Percentiles rank a stretch among this genome's conserved stretches.
Evolutionary conservation across 306 rosid genomes (phyloP).

Genomic region (Mucuna pruriens): DNA sequence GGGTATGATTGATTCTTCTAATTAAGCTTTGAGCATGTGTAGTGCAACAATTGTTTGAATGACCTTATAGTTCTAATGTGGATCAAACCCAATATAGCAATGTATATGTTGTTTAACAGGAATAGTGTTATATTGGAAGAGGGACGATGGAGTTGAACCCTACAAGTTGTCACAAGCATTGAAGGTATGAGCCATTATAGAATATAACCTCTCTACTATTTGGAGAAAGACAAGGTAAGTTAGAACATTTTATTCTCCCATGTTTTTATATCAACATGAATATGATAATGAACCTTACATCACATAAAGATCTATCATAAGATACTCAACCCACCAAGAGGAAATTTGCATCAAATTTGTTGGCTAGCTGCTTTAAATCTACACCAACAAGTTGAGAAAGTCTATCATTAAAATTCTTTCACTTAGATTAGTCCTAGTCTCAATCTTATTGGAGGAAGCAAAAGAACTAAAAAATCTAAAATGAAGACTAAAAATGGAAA

Average conservation of each 20-base stretch:
- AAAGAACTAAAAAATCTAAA: conserved; percentile 35
- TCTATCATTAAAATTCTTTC: not conserved
- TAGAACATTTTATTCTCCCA: not conserved
- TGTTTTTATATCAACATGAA: conserved; percentile 10
- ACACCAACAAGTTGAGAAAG: conserved; percentile 18
- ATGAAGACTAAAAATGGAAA: conserved; percentile 41
- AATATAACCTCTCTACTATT: conserved; percentile 25
- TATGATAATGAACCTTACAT: conserved; percentile 15
- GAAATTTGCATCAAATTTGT: conserved; percentile 37
- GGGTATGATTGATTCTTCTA: conserved; percentile 13
- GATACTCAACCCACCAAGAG: not conserved
- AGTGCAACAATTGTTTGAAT: conserved; percentile 35
- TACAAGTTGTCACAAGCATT: conserved; percentile 42
- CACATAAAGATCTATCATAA: conserved; percentile 32
- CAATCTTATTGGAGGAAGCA: not conserved
- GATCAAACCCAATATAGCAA: conserved; percentile 52
- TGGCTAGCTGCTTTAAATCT: conserved; percentile 41
- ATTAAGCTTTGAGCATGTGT: conserved; percentile 52
- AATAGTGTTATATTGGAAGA: conserved; percentile 32
- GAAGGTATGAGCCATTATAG: conserved; percentile 45
- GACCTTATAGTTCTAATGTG: conserved; percentile 9
- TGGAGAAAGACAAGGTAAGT: conserved; percentile 25
- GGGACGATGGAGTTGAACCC: conserved; percentile 36
- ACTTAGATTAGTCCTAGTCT: not conserved
- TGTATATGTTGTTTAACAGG: not conserved